phyloP scores from a whole-genome alignment of 2,329 filamentous ascomycete species.

The Fusarium mexicanum region DNA sequence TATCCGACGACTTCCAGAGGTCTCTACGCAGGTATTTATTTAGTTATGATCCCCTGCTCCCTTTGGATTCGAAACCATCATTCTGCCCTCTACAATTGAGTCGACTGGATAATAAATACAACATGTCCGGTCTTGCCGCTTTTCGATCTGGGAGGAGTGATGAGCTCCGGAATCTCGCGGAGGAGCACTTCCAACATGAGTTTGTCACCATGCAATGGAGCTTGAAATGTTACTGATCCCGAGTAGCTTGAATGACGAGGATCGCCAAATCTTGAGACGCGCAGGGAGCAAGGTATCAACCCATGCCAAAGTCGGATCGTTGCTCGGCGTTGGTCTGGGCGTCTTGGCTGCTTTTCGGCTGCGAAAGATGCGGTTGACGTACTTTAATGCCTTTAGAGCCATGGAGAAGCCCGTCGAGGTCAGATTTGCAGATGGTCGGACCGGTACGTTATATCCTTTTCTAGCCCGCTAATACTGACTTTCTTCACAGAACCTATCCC shows the following conservation, averaged over 20 bases:
- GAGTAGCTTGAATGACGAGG: not conserved
- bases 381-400: not conserved
- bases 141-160: not conserved
- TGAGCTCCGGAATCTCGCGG: not conserved
- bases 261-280: not conserved
- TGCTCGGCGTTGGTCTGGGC: not conserved
- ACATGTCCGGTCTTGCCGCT: not conserved
- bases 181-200: not conserved
- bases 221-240: too few relatives aligned
- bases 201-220: too few relatives aligned
- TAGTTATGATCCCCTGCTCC: too few relatives aligned
- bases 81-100: too few relatives aligned
- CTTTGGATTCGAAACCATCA: too few relatives aligned
- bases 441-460: not conserved
- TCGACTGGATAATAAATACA: too few relatives aligned
- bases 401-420: conserved; percentile 3
- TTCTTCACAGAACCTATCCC: not conserved
- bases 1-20: too few relatives aligned
- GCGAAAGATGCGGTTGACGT: not conserved
- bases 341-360: not conserved
- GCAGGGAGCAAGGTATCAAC: not conserved
- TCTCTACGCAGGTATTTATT: too few relatives aligned
- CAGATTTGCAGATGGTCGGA: not conserved
- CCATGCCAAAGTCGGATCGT: not conserved
- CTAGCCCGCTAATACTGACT: too few relatives aligned